Conservation (phyloP, 2,329 filamentous ascomycete species). For the Phialophora macrospora region DNA sequence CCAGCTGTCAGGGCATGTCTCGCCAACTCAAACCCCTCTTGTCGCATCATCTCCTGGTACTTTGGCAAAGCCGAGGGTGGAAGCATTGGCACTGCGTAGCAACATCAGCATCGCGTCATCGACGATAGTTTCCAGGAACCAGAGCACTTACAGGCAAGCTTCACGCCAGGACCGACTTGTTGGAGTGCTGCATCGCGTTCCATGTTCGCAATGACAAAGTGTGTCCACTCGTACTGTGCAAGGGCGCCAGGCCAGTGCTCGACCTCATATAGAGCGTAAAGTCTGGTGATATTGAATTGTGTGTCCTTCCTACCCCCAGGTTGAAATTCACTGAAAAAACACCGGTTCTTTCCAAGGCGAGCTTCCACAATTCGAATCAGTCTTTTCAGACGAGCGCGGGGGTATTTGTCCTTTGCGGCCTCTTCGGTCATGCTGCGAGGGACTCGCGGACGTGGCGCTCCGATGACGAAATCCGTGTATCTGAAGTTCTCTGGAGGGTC, state of each 20-base stretch:
- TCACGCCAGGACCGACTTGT: neutral
- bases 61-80: slow-evolving; percentile 17
- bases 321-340: slow-evolving; percentile 17
- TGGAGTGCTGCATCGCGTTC: slow-evolving; percentile 22
- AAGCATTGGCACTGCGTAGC: slow-evolving; percentile 19
- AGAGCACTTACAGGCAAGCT: slow-evolving; percentile 18
- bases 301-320: slow-evolving; percentile 4
- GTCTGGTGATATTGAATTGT: slow-evolving; percentile 24
- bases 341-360: slow-evolving; percentile 20
- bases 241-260: slow-evolving; percentile 30
- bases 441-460: slow-evolving; percentile 14
- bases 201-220: slow-evolving; percentile 30
- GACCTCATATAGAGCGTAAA: slow-evolving; percentile 31
- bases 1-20: neutral
- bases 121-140: neutral
- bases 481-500: slow-evolving; percentile 20
- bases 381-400: slow-evolving; percentile 13
- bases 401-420: slow-evolving; percentile 10
- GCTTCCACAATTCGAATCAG: slow-evolving; percentile 16
- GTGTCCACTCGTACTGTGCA: slow-evolving; percentile 28
- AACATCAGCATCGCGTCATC: neutral
- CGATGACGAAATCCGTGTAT: slow-evolving; percentile 30
- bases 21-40: slow-evolving; percentile 5
- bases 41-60: slow-evolving; percentile 19
- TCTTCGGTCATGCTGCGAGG: slow-evolving; percentile 3